Evolutionary conservation across 306 rosid genomes (phyloP).

Genomic region (Erythrophleum fordii): DNA sequence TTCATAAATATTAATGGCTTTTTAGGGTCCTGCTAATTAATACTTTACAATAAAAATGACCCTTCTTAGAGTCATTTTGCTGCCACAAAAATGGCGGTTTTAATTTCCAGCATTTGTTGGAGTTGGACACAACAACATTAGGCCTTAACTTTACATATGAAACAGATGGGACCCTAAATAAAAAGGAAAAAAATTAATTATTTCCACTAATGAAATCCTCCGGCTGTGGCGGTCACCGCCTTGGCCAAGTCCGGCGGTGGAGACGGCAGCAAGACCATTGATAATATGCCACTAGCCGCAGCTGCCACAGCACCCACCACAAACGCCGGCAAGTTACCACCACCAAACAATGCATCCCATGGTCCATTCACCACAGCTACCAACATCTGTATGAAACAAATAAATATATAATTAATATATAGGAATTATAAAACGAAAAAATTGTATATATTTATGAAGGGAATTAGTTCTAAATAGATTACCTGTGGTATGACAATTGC

Average conservation of each 20-base stretch:
- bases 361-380: slow-evolving; percentile 78
- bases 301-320: slow-evolving; percentile 78
- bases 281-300: slow-evolving; percentile 55
- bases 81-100: neutral
- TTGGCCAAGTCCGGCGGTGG: slow-evolving; percentile 65
- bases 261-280: slow-evolving; percentile 68
- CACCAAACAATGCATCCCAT: slow-evolving; percentile 76
- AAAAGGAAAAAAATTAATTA: neutral
- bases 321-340: slow-evolving; percentile 87
- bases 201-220: slow-evolving; percentile 45
- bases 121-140: neutral
- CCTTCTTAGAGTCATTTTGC: neutral
- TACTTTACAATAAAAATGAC: neutral
- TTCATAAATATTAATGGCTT: neutral
- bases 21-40: neutral
- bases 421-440: neutral
- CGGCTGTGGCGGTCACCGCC: slow-evolving; percentile 11
- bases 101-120: no score
- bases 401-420: neutral
- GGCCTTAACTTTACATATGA: neutral
- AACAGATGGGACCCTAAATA: neutral
- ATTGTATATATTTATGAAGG: neutral
- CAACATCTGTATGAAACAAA: slow-evolving; percentile 51
- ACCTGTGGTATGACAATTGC: slow-evolving; percentile 12
- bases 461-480: neutral